Conservation (phyloP, 768 basidiomycete species). For the Daedaleopsis nitida region DNA sequence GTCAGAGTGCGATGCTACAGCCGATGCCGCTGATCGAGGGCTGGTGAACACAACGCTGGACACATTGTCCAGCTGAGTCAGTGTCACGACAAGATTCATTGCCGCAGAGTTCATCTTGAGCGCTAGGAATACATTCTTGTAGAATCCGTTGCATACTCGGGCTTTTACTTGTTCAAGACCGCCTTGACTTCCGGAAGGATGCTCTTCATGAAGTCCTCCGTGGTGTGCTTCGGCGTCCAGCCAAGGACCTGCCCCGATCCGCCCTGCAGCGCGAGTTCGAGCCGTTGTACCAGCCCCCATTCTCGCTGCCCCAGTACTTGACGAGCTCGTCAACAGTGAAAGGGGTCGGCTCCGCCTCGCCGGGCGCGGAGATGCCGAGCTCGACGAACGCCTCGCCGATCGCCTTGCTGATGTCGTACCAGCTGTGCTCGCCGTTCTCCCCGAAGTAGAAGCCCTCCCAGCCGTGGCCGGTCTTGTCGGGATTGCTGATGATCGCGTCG, state of each 20-base stretch:
- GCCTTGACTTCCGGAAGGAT: conserved; percentile 43
- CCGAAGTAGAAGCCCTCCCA: conserved; percentile 37
- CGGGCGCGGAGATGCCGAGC: conserved; percentile 25
- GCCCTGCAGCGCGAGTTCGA: conserved; percentile 15
- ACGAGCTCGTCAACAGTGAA: conserved; percentile 48
- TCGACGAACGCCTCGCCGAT: conserved; percentile 35
- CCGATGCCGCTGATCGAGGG: too few species aligned
- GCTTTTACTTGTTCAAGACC: background rate
- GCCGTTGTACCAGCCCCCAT: background rate
- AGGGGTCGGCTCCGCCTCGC: conserved; percentile 40
- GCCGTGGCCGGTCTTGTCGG: conserved; percentile 28
- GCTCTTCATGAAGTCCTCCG: conserved; percentile 43
- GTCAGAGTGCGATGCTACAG: too few species aligned
- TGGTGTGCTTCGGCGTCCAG: conserved; percentile 47
- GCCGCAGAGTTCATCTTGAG: too few species aligned
- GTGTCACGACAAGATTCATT: too few species aligned
- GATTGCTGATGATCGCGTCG: conserved; percentile 33
- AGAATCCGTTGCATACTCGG: background rate
- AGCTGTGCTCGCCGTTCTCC: conserved; percentile 31
- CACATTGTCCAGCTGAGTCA: too few species aligned
- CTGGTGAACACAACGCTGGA: too few species aligned
- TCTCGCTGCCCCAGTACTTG: conserved; percentile 17
- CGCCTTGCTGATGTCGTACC: conserved; percentile 34
- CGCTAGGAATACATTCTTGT: too few species aligned
- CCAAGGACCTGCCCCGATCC: conserved; percentile 38